phyloP scores from a whole-genome alignment of 2,329 filamentous ascomycete genomes.

The Chalara sp. region DNA sequence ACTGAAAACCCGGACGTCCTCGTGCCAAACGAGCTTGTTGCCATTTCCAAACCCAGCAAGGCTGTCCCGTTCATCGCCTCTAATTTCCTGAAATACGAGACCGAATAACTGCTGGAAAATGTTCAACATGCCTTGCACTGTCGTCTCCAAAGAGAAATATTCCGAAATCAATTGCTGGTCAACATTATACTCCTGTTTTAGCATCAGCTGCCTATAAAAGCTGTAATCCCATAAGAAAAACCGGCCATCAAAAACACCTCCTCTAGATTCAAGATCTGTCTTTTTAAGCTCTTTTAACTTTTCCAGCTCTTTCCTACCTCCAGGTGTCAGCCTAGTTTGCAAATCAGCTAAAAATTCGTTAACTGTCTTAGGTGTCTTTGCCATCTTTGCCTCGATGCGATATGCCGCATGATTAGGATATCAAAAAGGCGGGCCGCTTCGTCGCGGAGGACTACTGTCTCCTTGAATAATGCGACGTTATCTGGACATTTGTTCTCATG shows the following conservation, averaged over 20 bases:
- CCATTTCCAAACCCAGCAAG: too few relatives aligned
- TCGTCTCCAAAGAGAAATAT: constrained; percentile 72
- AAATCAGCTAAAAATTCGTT: neutral
- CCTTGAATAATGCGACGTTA: neutral
- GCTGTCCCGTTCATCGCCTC: constrained; percentile 48
- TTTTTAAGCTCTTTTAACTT: neutral
- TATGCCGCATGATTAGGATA: neutral
- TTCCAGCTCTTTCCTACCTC: neutral
- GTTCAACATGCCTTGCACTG: constrained; percentile 69
- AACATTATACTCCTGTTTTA: constrained; percentile 72
- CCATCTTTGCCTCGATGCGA: constrained; percentile 16
- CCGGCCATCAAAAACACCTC: constrained; percentile 26
- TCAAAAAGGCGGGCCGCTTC: neutral
- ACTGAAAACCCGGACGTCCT: constrained; percentile 72
- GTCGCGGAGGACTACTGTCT: neutral
- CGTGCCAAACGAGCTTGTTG: constrained; percentile 54
- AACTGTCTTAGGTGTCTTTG: neutral
- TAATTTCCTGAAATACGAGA: constrained; percentile 68
- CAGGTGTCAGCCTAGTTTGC: neutral
- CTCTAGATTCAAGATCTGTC: neutral
- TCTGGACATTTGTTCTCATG: neutral
- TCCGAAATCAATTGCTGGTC: constrained; percentile 74
- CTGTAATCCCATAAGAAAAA: constrained; percentile 76
- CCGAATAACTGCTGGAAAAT: constrained; percentile 82
- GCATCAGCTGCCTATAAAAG: constrained; percentile 73